Base-by-base conservation (phyloP, 495 filamentous ascomycete genomes). In the Neurospora terricola region DNA sequence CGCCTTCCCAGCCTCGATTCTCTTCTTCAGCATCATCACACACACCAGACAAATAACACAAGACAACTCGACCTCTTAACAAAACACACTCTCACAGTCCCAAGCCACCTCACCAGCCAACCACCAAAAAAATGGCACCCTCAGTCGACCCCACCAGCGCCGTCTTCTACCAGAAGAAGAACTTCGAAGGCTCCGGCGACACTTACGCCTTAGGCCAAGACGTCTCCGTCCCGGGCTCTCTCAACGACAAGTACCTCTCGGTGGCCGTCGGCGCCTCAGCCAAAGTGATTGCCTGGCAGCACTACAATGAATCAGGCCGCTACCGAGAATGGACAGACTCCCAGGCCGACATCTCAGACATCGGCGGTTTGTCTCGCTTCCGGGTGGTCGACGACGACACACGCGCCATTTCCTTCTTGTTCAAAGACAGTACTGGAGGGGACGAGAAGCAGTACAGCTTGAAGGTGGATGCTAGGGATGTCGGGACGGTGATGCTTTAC, bases 251-350 rank as follows among this genome's bases (percentile, higher is more conserved):
- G 30, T 70, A 38, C 40, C 43, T 70, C n/a, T 73, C 72, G 0
- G 69, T 71, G 10, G 38, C 45, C 36, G 40, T 73, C 23, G 72
- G 72, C 69, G 7, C 40, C 72, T 21, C 23, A 2, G 69, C 72
- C 36, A 73, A 73, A 14, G 72, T 73, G 10, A 70, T 73, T 4
- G 72, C 68, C 69, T 73, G 72, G 72, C 72, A 70, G 68, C 38
- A 73, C 42, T 73, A 73, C 68, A 38, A 62, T 69, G 68, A 62
- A 14, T 10, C 66, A 0, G 72, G 72, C 34, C 30, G 14, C 39
- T 73, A 70, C 72, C 39, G 39, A 0, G 72, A 73, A 45, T 73
- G 72, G 66, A 12, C 39, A 1, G 42, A 7, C 23, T 4, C 16
- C 11, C 66, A 73, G 9, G 9, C 68, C 7, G 72, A 73, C 36